Evolutionary conservation across 345 rosid species (phyloP).

Genomic region (Luvunga scandens): DNA sequence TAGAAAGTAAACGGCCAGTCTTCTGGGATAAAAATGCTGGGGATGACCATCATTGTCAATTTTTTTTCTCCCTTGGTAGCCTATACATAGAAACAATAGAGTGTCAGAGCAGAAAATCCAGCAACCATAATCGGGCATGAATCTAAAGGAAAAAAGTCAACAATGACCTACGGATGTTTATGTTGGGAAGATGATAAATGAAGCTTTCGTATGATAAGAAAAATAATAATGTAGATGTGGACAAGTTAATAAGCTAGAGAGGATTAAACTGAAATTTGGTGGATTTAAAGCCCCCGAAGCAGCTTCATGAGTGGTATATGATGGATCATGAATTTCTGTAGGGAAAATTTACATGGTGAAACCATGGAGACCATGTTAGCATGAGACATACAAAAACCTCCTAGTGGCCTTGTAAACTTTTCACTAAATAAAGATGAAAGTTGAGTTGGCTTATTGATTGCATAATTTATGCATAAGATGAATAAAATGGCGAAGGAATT

Average conservation of each 20-base stretch:
- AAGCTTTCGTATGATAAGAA: too few species aligned
- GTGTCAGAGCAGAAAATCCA: conserved; percentile 8
- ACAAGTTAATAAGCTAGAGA: background rate
- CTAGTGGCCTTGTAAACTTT: background rate
- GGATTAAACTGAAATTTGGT: too few species aligned
- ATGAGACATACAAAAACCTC: background rate
- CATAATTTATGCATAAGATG: background rate
- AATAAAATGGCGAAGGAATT: background rate
- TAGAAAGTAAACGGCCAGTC: conserved; percentile 97
- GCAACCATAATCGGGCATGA: background rate
- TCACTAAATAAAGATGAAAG: background rate
- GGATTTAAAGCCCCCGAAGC: background rate
- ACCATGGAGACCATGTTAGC: background rate
- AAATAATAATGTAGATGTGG: background rate
- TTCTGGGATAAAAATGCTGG: conserved; percentile 88
- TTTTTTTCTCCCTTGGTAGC: conserved; percentile 68
- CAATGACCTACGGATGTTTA: too few species aligned
- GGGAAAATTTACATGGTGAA: background rate
- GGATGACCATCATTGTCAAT: conserved; percentile 89
- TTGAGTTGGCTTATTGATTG: background rate
- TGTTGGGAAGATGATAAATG: too few species aligned
- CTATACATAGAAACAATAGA: conserved; percentile 33
- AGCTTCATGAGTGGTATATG: background rate
- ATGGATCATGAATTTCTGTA: background rate
- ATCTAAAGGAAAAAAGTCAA: background rate